These are phyloP conservation scores for Tricholoma flavovirens DNA, from an alignment of 768 basidiomycete species.

Conservation along the genomic window DNA sequence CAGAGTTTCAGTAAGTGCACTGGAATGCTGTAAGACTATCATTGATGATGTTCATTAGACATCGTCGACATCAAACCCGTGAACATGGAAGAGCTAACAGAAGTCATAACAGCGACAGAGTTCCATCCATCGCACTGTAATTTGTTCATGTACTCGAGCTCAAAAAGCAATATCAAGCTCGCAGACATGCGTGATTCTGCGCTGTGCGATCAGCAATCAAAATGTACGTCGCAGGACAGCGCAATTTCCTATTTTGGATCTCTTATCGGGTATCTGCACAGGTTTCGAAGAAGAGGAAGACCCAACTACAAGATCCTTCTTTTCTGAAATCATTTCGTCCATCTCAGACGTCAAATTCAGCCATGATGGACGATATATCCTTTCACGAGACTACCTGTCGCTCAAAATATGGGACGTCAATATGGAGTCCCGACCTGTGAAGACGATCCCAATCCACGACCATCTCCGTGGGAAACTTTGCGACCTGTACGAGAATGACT, in stretches of 20 bases:
- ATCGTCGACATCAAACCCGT: slow-evolving; percentile 99
- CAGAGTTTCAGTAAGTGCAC: slow-evolving; percentile 90
- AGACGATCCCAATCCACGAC: slow-evolving; percentile 98
- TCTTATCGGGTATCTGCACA: slow-evolving; percentile 26
- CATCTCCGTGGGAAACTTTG: slow-evolving; percentile 96
- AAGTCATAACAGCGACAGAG: slow-evolving; percentile 99
- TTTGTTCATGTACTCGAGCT: slow-evolving; percentile 99
- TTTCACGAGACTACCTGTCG: slow-evolving; percentile 94
- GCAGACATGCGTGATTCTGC: slow-evolving; percentile 99
- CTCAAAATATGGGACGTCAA: slow-evolving; percentile 99
- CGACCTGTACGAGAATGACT: slow-evolving; percentile 98
- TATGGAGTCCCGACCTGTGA: slow-evolving; percentile 94
- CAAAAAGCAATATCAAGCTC: slow-evolving; percentile 98
- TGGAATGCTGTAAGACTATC: neutral
- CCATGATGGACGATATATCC: slow-evolving; percentile 92
- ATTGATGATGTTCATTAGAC: slow-evolving; percentile 44
- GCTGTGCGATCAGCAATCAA: slow-evolving; percentile 91
- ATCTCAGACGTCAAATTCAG: slow-evolving; percentile 99
- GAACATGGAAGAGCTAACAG: slow-evolving; percentile 99
- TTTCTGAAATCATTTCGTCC: slow-evolving; percentile 98
- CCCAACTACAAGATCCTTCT: slow-evolving; percentile 95
- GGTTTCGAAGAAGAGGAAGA: slow-evolving; percentile 99
- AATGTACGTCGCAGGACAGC: slow-evolving; percentile 56
- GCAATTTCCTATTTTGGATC: slow-evolving; percentile 9
- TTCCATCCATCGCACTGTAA: slow-evolving; percentile 98